Percentiles rank a stretch among this genome's conserved stretches.
Conservation (phyloP, 148 eudicot species). For the Linanthus parryae region DNA sequence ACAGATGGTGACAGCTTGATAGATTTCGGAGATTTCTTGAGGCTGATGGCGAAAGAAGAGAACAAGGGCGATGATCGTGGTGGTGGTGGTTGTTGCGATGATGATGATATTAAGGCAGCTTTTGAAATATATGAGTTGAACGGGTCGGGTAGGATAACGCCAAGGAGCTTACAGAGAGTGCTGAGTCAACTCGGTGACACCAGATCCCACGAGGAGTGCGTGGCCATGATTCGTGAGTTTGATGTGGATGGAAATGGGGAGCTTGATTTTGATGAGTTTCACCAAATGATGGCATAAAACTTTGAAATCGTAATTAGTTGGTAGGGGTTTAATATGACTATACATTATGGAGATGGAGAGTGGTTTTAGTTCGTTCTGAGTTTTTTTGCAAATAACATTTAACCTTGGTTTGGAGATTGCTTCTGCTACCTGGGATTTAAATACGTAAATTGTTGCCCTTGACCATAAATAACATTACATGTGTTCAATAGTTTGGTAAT, state of each 20-base stretch:
- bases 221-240: conserved; percentile 53
- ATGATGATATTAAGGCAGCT: conserved; percentile 52
- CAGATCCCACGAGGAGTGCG: conserved; percentile 56
- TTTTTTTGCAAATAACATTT: too few species aligned
- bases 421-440: too few species aligned
- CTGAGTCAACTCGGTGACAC: conserved; percentile 51
- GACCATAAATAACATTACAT: too few species aligned
- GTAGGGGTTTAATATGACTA: too few species aligned
- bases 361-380: too few species aligned
- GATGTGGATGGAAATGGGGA: conserved; percentile 71
- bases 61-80: conserved; percentile 20
- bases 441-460: too few species aligned
- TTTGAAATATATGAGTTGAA: conserved; percentile 65
- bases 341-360: too few species aligned
- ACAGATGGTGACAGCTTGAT: conserved; percentile 51
- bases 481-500: too few species aligned
- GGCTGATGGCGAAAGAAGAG: conserved; percentile 44
- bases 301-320: too few species aligned
- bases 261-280: conserved; percentile 60
- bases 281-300: conserved; percentile 51
- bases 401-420: too few species aligned
- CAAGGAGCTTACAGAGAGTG: conserved; percentile 58
- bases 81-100: too few species aligned
- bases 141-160: conserved; percentile 59
- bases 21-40: conserved; percentile 48